Conservation (phyloP, 1,284 basidiomycete species). For the Vanrija pseudolonga region DNA sequence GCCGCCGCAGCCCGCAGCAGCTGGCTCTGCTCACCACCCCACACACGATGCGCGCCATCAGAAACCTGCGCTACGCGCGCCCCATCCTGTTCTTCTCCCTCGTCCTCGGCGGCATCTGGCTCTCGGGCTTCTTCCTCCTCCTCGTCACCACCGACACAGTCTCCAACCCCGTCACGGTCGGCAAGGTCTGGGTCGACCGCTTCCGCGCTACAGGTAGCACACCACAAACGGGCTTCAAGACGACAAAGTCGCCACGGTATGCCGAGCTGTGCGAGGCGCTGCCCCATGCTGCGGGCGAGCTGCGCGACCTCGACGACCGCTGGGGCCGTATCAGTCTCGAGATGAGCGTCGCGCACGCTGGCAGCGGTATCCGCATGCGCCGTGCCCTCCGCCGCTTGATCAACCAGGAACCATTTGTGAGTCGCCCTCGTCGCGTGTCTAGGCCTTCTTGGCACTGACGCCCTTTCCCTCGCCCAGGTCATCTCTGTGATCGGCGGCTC, state of each 20-base stretch:
- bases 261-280: no score
- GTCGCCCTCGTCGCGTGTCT: not conserved
- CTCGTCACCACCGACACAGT: not conserved
- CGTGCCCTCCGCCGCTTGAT: not conserved
- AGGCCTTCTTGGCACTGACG: not conserved
- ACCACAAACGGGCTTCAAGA: no score
- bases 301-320: not conserved
- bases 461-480: not conserved
- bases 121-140: not conserved
- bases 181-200: no score
- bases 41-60: no score
- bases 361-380: constrained; percentile 2
- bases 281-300: not conserved
- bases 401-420: not conserved
- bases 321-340: constrained; percentile 3
- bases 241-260: no score
- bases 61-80: not conserved
- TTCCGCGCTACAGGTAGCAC: no score
- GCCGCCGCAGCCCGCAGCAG: no score
- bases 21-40: no score
- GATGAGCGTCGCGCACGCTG: constrained; percentile 7
- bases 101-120: not conserved
- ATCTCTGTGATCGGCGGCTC: constrained; percentile 5
- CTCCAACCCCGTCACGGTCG: not conserved
- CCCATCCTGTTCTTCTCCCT: not conserved